Conservation (phyloP, 2,329 filamentous ascomycete genomes). For the Aspergillus sclerotialis region DNA sequence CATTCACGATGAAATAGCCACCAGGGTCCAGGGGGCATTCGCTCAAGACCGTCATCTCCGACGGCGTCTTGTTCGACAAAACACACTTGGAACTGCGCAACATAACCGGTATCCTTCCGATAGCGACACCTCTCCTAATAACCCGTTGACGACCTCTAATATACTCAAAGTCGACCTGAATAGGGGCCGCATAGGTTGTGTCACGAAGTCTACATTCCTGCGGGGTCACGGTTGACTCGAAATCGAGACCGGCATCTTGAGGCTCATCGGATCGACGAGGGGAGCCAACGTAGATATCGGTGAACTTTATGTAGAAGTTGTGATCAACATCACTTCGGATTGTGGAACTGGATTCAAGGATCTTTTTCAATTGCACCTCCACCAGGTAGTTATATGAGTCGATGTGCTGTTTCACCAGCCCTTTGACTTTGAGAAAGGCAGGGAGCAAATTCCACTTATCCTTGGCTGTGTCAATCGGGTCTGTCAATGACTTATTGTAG, state of each 20-base stretch:
- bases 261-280: conserved; percentile 74
- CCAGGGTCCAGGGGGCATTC: conserved; percentile 95
- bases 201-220: conserved; percentile 96
- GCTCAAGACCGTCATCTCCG: conserved; percentile 84
- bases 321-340: conserved; percentile 90
- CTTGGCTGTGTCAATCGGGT: conserved; percentile 61
- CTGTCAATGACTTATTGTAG: conserved; percentile 59
- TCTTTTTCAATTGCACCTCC: conserved; percentile 93
- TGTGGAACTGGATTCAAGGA: conserved; percentile 81
- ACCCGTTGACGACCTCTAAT: conserved; percentile 73
- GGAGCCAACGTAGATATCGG: conserved; percentile 77
- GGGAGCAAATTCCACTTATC: conserved; percentile 98
- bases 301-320: conserved; percentile 87
- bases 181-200: conserved; percentile 95
- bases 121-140: conserved; percentile 64
- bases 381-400: conserved; percentile 99
- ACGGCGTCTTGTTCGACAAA: conserved; percentile 72
- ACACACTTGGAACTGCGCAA: conserved; percentile 91
- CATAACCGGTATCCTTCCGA: conserved; percentile 95
- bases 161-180: conserved; percentile 87
- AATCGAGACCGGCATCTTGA: conserved; percentile 42
- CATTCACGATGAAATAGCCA: conserved; percentile 95
- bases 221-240: conserved; percentile 61
- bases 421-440: conserved; percentile 97
- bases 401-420: conserved; percentile 92